phyloP scores from a whole-genome alignment of 768 basidiomycete species.

The Trametes coccinea region DNA sequence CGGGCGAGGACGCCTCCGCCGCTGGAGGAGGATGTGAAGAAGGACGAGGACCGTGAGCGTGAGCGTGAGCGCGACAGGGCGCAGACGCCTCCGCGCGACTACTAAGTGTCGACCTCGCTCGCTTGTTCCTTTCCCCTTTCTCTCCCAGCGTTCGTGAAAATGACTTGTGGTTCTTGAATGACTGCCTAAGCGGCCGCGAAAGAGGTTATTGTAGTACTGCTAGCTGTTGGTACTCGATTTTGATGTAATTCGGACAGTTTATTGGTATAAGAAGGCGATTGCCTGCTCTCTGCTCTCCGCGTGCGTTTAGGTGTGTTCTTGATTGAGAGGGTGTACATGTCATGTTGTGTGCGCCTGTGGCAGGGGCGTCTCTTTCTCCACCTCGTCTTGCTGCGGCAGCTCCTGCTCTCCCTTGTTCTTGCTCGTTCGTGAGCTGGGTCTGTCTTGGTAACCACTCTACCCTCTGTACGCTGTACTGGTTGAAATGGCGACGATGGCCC shows the following conservation, averaged over 20 bases:
- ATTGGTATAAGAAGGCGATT: background rate
- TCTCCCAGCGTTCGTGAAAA: background rate
- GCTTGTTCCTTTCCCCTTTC: background rate
- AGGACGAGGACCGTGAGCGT: conserved; percentile 40
- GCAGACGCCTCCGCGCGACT: conserved; percentile 60
- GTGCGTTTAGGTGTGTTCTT: too few species aligned
- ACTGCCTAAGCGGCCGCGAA: background rate
- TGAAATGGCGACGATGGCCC: background rate
- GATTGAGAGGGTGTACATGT: too few species aligned
- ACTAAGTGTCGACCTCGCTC: conserved; percentile 5
- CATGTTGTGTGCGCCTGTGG: background rate
- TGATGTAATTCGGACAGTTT: conserved; percentile 15
- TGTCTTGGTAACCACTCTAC: too few species aligned
- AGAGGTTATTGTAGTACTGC: conserved; percentile 5
- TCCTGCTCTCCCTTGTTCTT: background rate
- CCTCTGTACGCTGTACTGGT: too few species aligned
- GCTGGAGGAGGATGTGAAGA: conserved; percentile 42
- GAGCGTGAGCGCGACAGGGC: conserved; percentile 39
- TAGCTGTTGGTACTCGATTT: conserved; percentile 2
- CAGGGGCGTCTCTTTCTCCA: background rate
- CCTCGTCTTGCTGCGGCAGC: too few species aligned
- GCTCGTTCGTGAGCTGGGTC: background rate
- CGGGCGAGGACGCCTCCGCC: conserved; percentile 58
- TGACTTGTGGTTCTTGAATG: background rate
- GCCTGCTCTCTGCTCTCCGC: too few species aligned